Conservation (phyloP, 441 rosid genomes). For the Rhodomyrtus psidioides region DNA sequence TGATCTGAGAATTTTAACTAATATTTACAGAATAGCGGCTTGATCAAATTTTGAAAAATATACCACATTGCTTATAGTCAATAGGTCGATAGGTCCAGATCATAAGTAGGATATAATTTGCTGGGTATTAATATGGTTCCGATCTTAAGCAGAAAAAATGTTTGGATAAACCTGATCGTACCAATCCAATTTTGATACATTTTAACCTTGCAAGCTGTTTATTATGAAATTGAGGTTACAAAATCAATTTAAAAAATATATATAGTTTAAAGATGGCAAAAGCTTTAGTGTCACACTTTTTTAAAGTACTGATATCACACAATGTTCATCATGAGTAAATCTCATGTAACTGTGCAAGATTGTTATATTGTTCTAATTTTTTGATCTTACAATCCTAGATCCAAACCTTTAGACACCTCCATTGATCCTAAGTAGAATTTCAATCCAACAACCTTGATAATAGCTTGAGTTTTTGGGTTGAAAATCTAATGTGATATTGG, state of each 20-base stretch:
- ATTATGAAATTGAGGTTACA: neutral
- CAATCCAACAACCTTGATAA: neutral
- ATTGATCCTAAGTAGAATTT: neutral
- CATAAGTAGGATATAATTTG: neutral
- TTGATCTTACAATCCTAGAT: neutral
- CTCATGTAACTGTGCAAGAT: neutral
- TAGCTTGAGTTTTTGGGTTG: neutral
- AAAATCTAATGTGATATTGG: neutral
- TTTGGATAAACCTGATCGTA: neutral
- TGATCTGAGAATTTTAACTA: neutral
- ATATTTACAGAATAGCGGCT: neutral
- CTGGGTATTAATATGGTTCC: neutral
- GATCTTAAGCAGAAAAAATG: neutral
- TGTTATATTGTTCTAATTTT: neutral
- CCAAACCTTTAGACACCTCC: neutral
- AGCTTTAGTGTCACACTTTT: neutral
- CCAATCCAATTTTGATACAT: neutral
- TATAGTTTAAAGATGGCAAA: neutral
- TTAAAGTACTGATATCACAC: neutral
- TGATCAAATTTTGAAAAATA: neutral
- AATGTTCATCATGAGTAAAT: neutral
- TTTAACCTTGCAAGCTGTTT: neutral
- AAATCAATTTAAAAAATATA: too few relatives aligned
- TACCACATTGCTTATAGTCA: neutral
- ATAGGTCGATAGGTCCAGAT: neutral